Evolutionary conservation across 2,329 filamentous ascomycete genomes (phyloP), one percentile per base, ranked within the genome.

Genomic region (Clonostachys rosea): DNA sequence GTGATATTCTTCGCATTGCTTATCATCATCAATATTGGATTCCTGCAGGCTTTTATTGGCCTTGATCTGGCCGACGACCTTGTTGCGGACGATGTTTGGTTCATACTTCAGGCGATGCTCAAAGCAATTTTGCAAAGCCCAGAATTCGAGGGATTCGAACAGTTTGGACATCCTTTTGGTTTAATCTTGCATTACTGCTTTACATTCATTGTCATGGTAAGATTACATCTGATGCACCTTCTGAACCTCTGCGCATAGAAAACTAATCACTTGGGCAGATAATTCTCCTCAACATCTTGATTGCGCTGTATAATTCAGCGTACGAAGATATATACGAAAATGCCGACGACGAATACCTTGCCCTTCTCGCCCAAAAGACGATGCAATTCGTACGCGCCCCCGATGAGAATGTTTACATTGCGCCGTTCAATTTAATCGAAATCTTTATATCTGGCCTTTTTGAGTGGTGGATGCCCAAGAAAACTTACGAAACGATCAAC

Each of bases 391-490:
- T 97, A 16, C 89, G 94, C 43, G 94, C 94, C 0, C 94, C 94
- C 0, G 94, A 99, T 58, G 94, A 99, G 66, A 99, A 99, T 56
- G 94, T 99, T 47, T 99, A 94, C 68, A 96, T 99, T 59, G 85
- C 94, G 1, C 94, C 94, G 0, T 88, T 99, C 68, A 99, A 99
- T 64, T 76, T 99, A 3, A 79, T 99, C 50, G 94, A 99, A 64
- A 84, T 97, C 16, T 75, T 96, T 51, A 73, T 81, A 50, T 78
- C 96, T 4, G 79, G 87, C 37, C 60, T 95, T 0, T 85, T 95
- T 46, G 94, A 97, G 71, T 99, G 94, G 94, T 99, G 92, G 94
- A 78, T 99, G 74, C 71, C 81, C n/a, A 80, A 81, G 51, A 58
- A 73, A 7, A 66, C 66, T 3, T 99, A 97, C 63, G 86, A 91